phyloP scores from a whole-genome alignment of 2,329 filamentous ascomycete species.

The Penicillium sp. region DNA sequence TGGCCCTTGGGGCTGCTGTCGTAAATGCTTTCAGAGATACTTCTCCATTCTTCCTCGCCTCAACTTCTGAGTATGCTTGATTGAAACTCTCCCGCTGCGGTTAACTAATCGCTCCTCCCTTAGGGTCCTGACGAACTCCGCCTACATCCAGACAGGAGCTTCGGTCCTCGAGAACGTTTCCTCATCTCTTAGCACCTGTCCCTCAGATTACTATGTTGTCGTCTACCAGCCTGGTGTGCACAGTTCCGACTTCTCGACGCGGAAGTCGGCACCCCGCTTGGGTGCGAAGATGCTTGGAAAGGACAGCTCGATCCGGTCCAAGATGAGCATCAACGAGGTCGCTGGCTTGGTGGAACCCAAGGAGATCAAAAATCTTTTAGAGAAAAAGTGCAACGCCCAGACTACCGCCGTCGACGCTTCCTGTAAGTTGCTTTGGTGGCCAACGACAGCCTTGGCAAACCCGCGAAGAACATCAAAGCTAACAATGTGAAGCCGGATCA shows the following conservation, averaged over 20 bases:
- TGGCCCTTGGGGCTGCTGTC: conserved; percentile 56
- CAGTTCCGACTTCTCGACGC: conserved; percentile 63
- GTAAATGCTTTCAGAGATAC: conserved; percentile 78
- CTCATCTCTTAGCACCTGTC: conserved; percentile 61
- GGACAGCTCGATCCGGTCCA: conserved; percentile 55
- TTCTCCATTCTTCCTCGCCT: conserved; percentile 86
- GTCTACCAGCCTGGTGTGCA: conserved; percentile 75
- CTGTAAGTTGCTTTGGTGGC: conserved; percentile 31
- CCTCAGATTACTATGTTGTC: conserved; percentile 73
- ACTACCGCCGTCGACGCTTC: conserved; percentile 46
- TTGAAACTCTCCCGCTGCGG: conserved; percentile 6
- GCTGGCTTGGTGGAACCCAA: conserved; percentile 50
- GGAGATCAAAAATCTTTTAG: conserved; percentile 45
- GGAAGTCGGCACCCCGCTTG: conserved; percentile 55
- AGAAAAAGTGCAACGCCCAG: conserved; percentile 50
- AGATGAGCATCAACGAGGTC: conserved; percentile 54
- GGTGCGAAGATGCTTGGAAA: conserved; percentile 51
- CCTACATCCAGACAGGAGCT: conserved; percentile 46
- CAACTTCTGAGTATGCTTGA: conserved; percentile 70
- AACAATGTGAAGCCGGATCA: conserved; percentile 37
- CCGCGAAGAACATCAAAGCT: conserved; percentile 12
- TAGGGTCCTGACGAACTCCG: conserved; percentile 43
- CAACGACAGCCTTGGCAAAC: not conserved
- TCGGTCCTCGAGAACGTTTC: conserved; percentile 46
- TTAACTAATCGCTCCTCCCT: conserved; percentile 28